These are phyloP conservation scores for Chenopodium berlandieri DNA, from an alignment of 148 eudicot genomes.

Conservation along the genomic window DNA sequence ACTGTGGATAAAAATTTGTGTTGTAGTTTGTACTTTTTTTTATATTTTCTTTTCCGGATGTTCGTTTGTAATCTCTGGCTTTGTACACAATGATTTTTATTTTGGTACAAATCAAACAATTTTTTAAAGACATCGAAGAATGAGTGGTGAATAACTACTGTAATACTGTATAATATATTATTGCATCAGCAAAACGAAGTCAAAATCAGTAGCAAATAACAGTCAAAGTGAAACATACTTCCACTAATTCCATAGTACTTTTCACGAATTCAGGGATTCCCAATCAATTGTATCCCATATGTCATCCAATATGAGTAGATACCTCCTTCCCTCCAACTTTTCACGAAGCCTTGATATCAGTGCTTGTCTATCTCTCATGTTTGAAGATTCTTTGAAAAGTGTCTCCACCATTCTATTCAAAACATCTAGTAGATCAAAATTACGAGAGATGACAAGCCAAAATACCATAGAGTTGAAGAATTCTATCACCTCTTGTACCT, in stretches of 20 bases:
- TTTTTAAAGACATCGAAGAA: not conserved
- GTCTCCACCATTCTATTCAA: conserved; percentile 10
- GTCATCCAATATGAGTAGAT: conserved; percentile 19
- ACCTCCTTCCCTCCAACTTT: conserved; percentile 12
- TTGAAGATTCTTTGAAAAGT: not conserved
- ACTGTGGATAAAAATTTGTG: conserved; percentile 3
- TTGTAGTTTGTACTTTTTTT: not conserved
- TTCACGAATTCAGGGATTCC: conserved; percentile 2
- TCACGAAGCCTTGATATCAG: not conserved
- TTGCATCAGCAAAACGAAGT: no score
- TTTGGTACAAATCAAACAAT: not conserved
- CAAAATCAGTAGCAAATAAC: no score
- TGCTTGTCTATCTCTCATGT: not conserved
- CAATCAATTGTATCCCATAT: conserved; percentile 19
- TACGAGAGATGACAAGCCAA: conserved; percentile 9
- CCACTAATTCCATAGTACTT: no score
- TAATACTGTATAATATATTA: no score
- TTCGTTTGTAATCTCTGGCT: conserved; percentile 5
- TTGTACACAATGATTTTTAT: conserved; percentile 4
- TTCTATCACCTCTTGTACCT: not conserved
- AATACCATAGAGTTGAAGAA: not conserved
- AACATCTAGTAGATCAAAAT: not conserved
- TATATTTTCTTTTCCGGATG: not conserved
- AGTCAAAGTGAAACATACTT: no score
- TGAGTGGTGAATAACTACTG: no score